phyloP scores from a whole-genome alignment of 129 eudicot species.

The Artemisia argyi region DNA sequence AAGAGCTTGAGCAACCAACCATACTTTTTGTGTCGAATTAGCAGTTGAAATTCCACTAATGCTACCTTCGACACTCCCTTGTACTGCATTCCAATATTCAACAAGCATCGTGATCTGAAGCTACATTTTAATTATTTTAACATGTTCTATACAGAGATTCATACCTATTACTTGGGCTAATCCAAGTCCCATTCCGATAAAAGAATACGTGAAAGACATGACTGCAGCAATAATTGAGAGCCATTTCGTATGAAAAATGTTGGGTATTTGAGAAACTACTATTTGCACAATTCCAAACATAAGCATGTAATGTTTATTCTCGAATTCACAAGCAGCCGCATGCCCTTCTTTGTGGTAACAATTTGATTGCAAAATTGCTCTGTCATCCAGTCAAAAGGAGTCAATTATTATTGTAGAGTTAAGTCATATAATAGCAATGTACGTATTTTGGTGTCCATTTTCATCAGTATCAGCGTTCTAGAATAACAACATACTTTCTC shows the following conservation, averaged over 20 bases:
- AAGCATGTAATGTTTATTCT: too few relatives aligned
- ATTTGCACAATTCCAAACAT: too few relatives aligned
- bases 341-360: too few relatives aligned
- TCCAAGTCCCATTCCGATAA: conserved; percentile 69
- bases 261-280: conserved; percentile 28
- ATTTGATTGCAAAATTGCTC: too few relatives aligned
- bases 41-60: conserved; percentile 56
- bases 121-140: conserved; percentile 1
- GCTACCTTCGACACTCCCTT: conserved; percentile 66
- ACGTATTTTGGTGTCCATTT: too few relatives aligned
- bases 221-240: conserved; percentile 72
- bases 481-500: too few relatives aligned
- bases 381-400: conserved; percentile 22
- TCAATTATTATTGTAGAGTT: too few relatives aligned
- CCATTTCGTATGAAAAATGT: conserved; percentile 67
- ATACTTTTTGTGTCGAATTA: conserved; percentile 59
- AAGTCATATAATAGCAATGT: too few relatives aligned
- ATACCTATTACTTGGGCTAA: conserved; percentile 68
- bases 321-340: too few relatives aligned
- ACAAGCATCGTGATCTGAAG: conserved; percentile 2
- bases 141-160: neutral
- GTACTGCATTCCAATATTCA: conserved; percentile 41
- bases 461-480: too few relatives aligned
- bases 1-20: conserved; percentile 70
- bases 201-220: conserved; percentile 86